Evolutionary conservation across 192 early-diverging fungal species (phyloP).

Genomic region (Phlyctochytrium bullatum): DNA sequence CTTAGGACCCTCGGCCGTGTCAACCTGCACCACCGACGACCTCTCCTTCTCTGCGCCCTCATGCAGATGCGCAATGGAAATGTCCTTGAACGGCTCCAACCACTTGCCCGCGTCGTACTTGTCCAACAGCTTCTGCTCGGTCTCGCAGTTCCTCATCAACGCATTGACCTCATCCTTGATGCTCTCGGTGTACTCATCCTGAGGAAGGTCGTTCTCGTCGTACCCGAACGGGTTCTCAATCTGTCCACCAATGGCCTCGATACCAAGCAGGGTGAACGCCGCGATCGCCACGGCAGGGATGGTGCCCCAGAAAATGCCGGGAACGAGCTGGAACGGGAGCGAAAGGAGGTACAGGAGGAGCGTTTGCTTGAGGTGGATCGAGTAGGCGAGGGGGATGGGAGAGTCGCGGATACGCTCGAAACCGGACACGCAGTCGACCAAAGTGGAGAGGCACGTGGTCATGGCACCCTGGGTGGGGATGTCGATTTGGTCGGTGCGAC

Average conservation of each 20-base stretch:
- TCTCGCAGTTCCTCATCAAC: conserved; percentile 17
- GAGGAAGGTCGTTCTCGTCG: conserved; percentile 27
- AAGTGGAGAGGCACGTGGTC: conserved; percentile 25
- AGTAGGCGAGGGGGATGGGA: conserved; percentile 86
- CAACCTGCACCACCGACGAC: background rate
- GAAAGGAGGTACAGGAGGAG: conserved; percentile 70
- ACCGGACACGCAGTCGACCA: conserved; percentile 38
- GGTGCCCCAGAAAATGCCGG: conserved; percentile 47
- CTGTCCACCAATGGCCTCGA: conserved; percentile 80
- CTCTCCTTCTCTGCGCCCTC: background rate
- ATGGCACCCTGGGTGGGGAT: conserved; percentile 26
- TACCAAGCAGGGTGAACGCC: conserved; percentile 75
- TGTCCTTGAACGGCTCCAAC: conserved; percentile 1
- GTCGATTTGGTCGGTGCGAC: conserved; percentile 27
- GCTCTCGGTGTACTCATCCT: conserved; percentile 20
- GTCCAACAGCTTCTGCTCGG: background rate
- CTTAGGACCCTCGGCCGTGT: background rate
- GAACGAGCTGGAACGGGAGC: conserved; percentile 80
- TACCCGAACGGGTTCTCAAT: conserved; percentile 93
- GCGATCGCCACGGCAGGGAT: conserved; percentile 68
- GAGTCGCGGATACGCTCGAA: conserved; percentile 84
- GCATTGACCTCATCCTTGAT: conserved; percentile 12
- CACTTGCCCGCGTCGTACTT: conserved; percentile 6
- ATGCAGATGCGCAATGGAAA: background rate
- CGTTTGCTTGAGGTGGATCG: conserved; percentile 85